These are phyloP conservation scores for Metschnikowia lachancei DNA, from an alignment of 805 yeast genomes.

Conservation along the genomic window DNA sequence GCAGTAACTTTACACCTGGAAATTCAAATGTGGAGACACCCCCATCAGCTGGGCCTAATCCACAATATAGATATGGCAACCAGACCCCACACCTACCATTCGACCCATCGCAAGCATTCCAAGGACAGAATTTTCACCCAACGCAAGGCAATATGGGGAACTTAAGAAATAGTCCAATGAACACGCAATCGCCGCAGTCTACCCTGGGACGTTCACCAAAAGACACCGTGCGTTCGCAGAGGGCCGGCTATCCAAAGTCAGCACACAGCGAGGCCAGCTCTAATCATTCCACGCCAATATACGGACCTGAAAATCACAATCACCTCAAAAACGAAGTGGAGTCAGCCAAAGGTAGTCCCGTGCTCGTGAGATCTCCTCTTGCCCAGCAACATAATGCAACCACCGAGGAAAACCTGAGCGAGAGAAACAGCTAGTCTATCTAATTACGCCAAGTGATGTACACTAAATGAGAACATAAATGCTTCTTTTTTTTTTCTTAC, in stretches of 20 bases:
- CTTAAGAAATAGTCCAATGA: constrained; percentile 21
- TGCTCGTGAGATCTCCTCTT: constrained; percentile 9
- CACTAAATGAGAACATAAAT: background rate
- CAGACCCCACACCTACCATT: constrained; percentile 11
- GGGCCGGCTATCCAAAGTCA: background rate
- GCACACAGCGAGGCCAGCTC: constrained; percentile 1
- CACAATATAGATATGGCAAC: background rate
- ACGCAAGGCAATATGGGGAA: constrained; percentile 12
- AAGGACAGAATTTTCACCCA: constrained; percentile 6
- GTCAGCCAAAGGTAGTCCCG: constrained; percentile 8
- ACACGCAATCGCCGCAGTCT: constrained; percentile 28
- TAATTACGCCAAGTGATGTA: background rate
- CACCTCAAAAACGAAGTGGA: background rate
- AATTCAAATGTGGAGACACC: background rate
- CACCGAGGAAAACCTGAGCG: background rate
- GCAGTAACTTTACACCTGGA: background rate
- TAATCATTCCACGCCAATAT: constrained; percentile 6
- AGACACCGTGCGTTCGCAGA: constrained; percentile 24
- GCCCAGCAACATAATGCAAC: constrained; percentile 7
- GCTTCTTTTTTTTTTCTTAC: background rate
- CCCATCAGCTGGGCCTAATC: background rate
- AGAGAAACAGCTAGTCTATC: background rate
- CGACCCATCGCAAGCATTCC: constrained; percentile 8
- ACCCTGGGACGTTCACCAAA: constrained; percentile 32
- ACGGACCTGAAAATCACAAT: background rate